A percentile compares a stretch with the other conserved stretches of the same genome.
phyloP scores from a whole-genome alignment of 768 basidiomycete species.

The Russula ochroleuca region DNA sequence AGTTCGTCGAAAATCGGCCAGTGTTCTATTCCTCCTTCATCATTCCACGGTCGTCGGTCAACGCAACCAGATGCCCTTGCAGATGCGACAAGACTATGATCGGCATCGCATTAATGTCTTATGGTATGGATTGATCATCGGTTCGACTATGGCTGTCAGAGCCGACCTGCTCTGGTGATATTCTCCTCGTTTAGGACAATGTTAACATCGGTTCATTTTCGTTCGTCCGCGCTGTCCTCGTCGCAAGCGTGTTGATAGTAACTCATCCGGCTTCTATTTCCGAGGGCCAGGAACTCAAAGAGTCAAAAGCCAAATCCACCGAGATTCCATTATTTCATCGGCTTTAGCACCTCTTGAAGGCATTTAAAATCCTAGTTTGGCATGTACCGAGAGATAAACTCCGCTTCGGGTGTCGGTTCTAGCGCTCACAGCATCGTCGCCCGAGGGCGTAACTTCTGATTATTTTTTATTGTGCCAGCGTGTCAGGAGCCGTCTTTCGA shows the following conservation, averaged over 20 bases:
- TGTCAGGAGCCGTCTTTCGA: conserved; percentile 47
- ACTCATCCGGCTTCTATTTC: conserved; percentile 77
- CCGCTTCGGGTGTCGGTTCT: conserved; percentile 54
- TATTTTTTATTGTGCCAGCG: conserved; percentile 29
- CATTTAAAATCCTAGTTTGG: conserved; percentile 63
- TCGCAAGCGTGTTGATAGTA: conserved; percentile 62
- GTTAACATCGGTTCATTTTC: conserved; percentile 50
- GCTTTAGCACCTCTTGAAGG: conserved; percentile 62
- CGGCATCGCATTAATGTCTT: conserved; percentile 76
- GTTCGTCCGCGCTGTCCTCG: conserved; percentile 44
- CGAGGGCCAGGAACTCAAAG: conserved; percentile 39
- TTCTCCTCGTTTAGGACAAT: conserved; percentile 52
- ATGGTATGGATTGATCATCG: conserved; percentile 67
- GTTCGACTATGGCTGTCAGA: conserved; percentile 60
- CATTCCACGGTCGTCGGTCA: conserved; percentile 35
- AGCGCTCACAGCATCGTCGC: conserved; percentile 57
- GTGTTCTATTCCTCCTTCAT: conserved; percentile 59
- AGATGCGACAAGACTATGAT: conserved; percentile 59
- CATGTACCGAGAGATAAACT: conserved; percentile 53
- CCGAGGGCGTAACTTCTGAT: conserved; percentile 39
- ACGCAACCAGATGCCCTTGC: conserved; percentile 42
- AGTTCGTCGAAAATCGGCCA: conserved; percentile 59
- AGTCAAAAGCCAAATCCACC: conserved; percentile 50
- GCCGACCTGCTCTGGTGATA: conserved; percentile 54
- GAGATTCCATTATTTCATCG: conserved; percentile 50